Evolutionary conservation across 148 eudicot species (phyloP), one percentile per base, ranked within the genome.

Genomic region (Rhododendron vialii): DNA sequence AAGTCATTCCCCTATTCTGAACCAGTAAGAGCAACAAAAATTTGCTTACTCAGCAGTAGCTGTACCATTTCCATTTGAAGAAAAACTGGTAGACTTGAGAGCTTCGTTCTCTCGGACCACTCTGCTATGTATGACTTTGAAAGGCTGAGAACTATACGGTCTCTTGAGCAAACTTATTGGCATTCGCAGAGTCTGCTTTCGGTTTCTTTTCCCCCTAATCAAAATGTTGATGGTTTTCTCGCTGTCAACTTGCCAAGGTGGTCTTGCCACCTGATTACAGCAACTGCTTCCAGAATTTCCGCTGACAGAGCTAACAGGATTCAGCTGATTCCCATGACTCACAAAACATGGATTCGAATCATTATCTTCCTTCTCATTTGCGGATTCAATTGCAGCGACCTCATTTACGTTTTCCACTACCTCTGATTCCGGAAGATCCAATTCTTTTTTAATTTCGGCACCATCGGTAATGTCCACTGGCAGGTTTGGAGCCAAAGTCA

Each of bases 161-260:
- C 95, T 90, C 85, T 89, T 94, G 22, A 98, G 95, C 91, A 95
- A 86, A 92, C 96, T 98, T 59, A 93, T 86, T 1, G 99, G 99
- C 96, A 98, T 91, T 90, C 99, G 88, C 73, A 95, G 87, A 77
- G 96, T 93, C 89, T 98, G 99, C 91, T 94, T 98, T 50, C 94
- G 90, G 89, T 91, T 93, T 89, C 96, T 93, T 88, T 92, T 95
- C 84, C 98, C 99, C 87, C 94, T 94, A 20, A 98, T 87, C 92
- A 95, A 89, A 65, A 95, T 92, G 73, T 89, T 98, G 89, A 94
- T 84, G 20, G 95, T 94, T 87, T 90, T 95, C 82, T 93, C 98
- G 83, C 88, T 84, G 30, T 92, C 95, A 86, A 63, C 86, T 20
- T 89, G 82, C 33, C 67, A 5, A 81, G 89, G 88, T 81, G 81